Conservation (phyloP, 2,329 filamentous ascomycete genomes). For the Cadophora sp. region DNA sequence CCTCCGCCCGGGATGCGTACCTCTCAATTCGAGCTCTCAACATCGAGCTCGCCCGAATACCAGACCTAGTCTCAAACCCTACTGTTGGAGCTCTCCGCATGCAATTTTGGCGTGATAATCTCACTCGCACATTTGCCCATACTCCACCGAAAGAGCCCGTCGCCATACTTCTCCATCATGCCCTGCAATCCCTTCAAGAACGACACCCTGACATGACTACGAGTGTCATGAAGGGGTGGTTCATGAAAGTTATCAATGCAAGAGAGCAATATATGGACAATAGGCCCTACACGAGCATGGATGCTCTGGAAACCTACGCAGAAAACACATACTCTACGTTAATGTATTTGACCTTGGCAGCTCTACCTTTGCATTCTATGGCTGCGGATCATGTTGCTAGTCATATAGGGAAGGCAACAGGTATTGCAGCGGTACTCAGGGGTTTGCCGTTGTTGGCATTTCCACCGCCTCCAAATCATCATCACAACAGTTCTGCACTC, state of each 20-base stretch:
- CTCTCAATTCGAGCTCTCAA: conserved; percentile 92
- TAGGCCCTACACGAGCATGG: conserved; percentile 76
- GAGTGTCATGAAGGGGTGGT: conserved; percentile 69
- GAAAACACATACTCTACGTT: conserved; percentile 95
- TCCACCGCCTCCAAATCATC: conserved; percentile 64
- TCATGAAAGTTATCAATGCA: conserved; percentile 78
- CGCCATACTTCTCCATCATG: conserved; percentile 80
- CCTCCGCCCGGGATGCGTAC: conserved; percentile 79
- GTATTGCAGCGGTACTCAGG: conserved; percentile 85
- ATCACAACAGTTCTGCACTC: conserved; percentile 54
- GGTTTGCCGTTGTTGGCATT: conserved; percentile 90
- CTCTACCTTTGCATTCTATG: conserved; percentile 79
- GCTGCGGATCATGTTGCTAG: conserved; percentile 92
- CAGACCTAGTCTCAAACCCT: conserved; percentile 88
- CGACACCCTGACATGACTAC: conserved; percentile 48
- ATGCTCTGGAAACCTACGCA: conserved; percentile 82
- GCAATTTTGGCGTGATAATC: conserved; percentile 91
- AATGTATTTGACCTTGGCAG: conserved; percentile 84
- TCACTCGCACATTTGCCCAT: conserved; percentile 79
- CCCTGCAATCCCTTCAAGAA: conserved; percentile 66
- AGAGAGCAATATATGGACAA: conserved; percentile 85
- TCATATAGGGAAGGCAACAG: conserved; percentile 92
- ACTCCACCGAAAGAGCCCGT: conserved; percentile 89
- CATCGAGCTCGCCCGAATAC: conserved; percentile 86
- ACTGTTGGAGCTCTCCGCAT: conserved; percentile 87